phyloP scores from a whole-genome alignment of 768 basidiomycete species.

The Rubroboletus pulcherrimus region DNA sequence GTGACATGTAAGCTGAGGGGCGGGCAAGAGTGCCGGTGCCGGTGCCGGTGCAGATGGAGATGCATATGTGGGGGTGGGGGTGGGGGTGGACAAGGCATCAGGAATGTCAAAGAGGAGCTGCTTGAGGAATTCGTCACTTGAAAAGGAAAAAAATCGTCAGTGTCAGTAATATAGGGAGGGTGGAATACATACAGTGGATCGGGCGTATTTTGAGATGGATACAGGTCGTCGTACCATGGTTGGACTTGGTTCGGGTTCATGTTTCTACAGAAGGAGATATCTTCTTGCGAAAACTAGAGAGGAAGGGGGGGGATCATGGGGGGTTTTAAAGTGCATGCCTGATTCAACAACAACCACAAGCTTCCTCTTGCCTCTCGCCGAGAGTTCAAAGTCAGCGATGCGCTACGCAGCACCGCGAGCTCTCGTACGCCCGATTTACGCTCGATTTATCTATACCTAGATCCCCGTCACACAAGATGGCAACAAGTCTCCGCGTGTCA shows the following conservation, averaged over 20 bases:
- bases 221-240: neutral
- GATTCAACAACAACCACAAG: neutral
- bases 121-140: constrained; percentile 17
- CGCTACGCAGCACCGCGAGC: neutral
- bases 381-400: constrained; percentile 8
- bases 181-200: constrained; percentile 17
- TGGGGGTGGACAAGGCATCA: neutral
- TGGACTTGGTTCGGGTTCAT: neutral
- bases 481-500: neutral
- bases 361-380: neutral
- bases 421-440: neutral
- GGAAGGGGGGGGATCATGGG: neutral
- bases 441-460: neutral
- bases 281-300: neutral
- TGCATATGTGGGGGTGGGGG: neutral
- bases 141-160: neutral
- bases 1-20: constrained; percentile 1
- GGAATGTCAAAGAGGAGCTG: constrained; percentile 4
- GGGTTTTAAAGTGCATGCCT: constrained; percentile 3
- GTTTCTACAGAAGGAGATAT: neutral
- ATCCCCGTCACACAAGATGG: neutral
- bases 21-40: neutral
- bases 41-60: neutral
- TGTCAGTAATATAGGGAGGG: no score
- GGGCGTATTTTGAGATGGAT: neutral